Base-by-base conservation (phyloP, 129 eudicot genomes). In the Heracleum sosnowskyi region DNA sequence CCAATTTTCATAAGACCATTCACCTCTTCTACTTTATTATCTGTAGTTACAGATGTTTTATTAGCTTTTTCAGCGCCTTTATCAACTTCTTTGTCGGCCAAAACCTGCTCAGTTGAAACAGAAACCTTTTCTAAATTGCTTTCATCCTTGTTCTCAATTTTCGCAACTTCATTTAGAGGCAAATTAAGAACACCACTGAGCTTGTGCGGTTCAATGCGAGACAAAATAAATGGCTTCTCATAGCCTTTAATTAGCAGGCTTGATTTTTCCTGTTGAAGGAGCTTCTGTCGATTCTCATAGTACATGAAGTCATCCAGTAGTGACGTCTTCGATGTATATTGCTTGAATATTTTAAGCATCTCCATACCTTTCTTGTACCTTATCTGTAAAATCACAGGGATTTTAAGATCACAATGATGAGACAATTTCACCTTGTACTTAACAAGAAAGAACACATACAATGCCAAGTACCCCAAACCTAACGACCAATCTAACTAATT, bases 301-400 rank as follows among this genome's bases (percentile, higher is more conserved):
- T 91, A 94, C 93, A 91, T 88, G 84, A 94, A 91, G 80, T 94
- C 98, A 39, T 94, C 98, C 37, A 94, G 88, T 79, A 94, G 75
- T 29, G 97, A 94, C 5, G 97, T 91, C 89, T 84, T 94, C 29
- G 85, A 81, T 18, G 80, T 40, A 81, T 85, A 83, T 81, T 86
- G 83, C 83, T 91, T 94, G 79, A 86, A 91, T 82, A 94, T 80
- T 79, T 81, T 90, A 80, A 94, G 86, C 97, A 94, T 91, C 85
- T 94, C 98, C 76, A 91, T 12, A 12, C 97, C 98, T 79, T 88
- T 90, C 78, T 80, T 91, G 78, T 73, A 86, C 66, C 78, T 81
- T 69, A 94, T 88, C 98, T 94, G 96, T 51, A 89, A 62, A 77
- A n/a, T 13, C 24, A 36, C 6, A 79, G 69, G 31, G 29, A 68